Percentiles rank a stretch among this genome's conserved stretches.
phyloP scores from a whole-genome alignment of 2,329 filamentous ascomycete species.

The Fusarium cyanostomum region DNA sequence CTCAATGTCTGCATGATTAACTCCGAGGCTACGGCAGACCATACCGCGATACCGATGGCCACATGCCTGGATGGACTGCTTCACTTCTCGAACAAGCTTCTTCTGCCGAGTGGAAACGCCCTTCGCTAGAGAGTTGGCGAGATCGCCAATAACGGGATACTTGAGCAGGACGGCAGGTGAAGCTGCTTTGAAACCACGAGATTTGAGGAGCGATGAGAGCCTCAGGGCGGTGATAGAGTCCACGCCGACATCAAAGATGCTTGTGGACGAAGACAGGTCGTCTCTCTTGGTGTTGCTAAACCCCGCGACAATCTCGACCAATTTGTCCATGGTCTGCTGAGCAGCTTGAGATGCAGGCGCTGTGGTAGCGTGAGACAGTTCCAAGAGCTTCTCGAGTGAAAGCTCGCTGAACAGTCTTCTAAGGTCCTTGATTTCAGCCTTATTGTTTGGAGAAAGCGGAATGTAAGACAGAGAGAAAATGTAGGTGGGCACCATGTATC shows the following conservation, averaged over 20 bases:
- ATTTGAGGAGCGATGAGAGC: conserved; percentile 71
- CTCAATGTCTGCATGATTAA: conserved; percentile 68
- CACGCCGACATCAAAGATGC: conserved; percentile 85
- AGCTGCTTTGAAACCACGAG: conserved; percentile 67
- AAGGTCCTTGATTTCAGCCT: conserved; percentile 79
- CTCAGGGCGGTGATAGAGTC: conserved; percentile 87
- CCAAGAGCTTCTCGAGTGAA: conserved; percentile 68
- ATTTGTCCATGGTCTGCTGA: conserved; percentile 52
- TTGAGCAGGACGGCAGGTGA: conserved; percentile 75
- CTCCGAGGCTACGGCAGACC: conserved; percentile 62
- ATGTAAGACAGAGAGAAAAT: conserved; percentile 76
- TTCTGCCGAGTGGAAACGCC: conserved; percentile 13
- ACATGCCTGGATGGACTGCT: conserved; percentile 71
- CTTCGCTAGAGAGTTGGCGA: conserved; percentile 52
- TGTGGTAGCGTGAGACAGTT: conserved; percentile 53
- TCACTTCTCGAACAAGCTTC: conserved; percentile 56
- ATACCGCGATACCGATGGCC: conserved; percentile 66
- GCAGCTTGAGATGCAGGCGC: conserved; percentile 44
- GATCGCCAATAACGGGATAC: conserved; percentile 61
- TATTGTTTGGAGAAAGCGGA: conserved; percentile 89
- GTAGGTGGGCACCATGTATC: conserved; percentile 92
- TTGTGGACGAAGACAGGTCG: conserved; percentile 65
- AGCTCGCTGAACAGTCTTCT: conserved; percentile 72
- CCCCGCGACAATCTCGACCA: conserved; percentile 64
- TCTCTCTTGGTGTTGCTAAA: conserved; percentile 58